phyloP scores from a whole-genome alignment of 2,329 filamentous ascomycete genomes.

The Beauveria bassiana region DNA sequence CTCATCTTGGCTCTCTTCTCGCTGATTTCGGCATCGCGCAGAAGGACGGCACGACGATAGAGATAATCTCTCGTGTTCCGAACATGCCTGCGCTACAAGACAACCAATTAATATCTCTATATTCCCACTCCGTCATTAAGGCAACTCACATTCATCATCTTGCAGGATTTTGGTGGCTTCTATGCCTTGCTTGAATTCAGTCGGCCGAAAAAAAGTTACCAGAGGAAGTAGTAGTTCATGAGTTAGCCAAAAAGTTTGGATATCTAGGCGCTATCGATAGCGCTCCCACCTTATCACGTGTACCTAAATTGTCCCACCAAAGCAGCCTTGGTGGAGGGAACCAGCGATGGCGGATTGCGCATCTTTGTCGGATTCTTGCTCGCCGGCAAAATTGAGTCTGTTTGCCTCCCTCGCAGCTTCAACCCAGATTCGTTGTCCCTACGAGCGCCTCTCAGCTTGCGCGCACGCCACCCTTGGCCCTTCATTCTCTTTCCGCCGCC shows the following conservation, averaged over 20 bases:
- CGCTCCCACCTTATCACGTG: slow-evolving; percentile 30
- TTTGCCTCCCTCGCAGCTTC: slow-evolving; percentile 1
- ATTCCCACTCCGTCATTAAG: not conserved
- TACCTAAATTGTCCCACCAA: slow-evolving; percentile 33
- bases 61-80: slow-evolving; percentile 51
- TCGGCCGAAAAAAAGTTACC: not conserved
- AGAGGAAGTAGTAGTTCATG: slow-evolving; percentile 20
- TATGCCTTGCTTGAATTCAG: not conserved
- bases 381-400: not conserved
- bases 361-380: not conserved
- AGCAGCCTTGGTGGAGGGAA: slow-evolving; percentile 19
- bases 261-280: slow-evolving; percentile 23
- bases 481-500: not conserved
- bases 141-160: slow-evolving; percentile 28
- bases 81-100: slow-evolving; percentile 32
- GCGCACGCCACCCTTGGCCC: not conserved
- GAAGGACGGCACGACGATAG: slow-evolving; percentile 77
- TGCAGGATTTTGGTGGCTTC: slow-evolving; percentile 2
- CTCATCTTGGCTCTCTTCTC: slow-evolving; percentile 86
- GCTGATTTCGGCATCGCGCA: slow-evolving; percentile 85
- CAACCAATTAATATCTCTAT: slow-evolving; percentile 14
- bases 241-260: slow-evolving; percentile 15
- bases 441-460: not conserved
- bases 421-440: not conserved
- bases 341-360: slow-evolving; percentile 9